Base-by-base conservation (phyloP, 768 basidiomycete species). In the Coprinopsis marcescibilis region DNA sequence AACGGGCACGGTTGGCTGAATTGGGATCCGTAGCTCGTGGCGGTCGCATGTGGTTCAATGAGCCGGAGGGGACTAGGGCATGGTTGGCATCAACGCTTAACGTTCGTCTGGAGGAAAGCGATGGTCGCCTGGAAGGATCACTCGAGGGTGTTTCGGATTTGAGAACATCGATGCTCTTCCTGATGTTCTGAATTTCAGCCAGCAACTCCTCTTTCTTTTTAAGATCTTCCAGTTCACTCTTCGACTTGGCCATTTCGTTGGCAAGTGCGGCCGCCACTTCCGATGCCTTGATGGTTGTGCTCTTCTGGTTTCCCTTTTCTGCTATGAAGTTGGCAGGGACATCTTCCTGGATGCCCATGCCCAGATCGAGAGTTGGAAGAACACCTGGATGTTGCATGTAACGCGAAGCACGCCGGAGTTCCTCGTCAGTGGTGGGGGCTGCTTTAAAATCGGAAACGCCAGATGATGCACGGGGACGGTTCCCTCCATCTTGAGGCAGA, bases 131-230 rank as follows among this genome's bases (percentile, higher is more conserved):
- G 43, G 83, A 85, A n/a, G 72, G 71, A 45, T 73, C 69, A 36
- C 45, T 54, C 17, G 50, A 35, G 81, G 82, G 82, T 6, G 81
- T 83, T 36, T 87, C 86, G 3, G 81, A 72, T 59, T 82, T 83
- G 33, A 90, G 68, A 2, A 78, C 70, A 45, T 89, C 86, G 58
- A 91, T 87, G 8, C 88, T 89, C 55, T 77, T 73, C 41, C 88
- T 78, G 50, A 91, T 86, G 11, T 76, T 83, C 57, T 85, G 80
- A 34, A 91, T 91, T 62, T 91, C 88, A 19, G 77, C 71, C 36
- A 88, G 66, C 4, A 91, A 73, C 37, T 80, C 77, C 59, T 88
- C 77, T 60, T 85, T 87, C 56, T 75, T 76, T 60, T 73, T 78
- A 26, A 83, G 59, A 32, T 82, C 81, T 41, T 79, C 78, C 45